These are phyloP conservation scores for Apiospora kogelbergensis DNA, from an alignment of 2,329 filamentous ascomycete species.

Conservation along the genomic window DNA sequence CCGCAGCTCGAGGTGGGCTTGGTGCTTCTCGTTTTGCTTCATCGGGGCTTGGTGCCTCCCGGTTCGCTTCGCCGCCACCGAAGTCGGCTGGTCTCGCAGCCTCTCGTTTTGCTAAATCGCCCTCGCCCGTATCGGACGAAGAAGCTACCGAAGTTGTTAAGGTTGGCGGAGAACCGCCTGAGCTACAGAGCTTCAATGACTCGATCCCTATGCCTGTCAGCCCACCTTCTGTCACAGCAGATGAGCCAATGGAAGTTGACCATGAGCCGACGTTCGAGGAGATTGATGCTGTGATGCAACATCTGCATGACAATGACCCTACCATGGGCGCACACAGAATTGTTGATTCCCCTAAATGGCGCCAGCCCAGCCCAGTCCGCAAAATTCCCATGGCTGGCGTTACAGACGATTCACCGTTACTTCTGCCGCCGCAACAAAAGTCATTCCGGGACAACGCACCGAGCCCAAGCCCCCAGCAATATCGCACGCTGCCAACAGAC, in stretches of 20 bases:
- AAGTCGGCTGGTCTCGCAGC: slow-evolving; percentile 43
- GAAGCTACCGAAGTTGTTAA: slow-evolving; percentile 12
- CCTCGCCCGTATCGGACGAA: slow-evolving; percentile 34
- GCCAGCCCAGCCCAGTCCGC: slow-evolving; percentile 41
- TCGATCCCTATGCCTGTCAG: slow-evolving; percentile 29
- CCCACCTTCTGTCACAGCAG: slow-evolving; percentile 27
- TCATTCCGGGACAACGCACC: slow-evolving; percentile 66
- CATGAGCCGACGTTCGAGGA: slow-evolving; percentile 68
- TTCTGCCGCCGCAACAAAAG: slow-evolving; percentile 46
- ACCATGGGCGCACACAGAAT: slow-evolving; percentile 72
- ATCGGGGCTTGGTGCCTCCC: slow-evolving; percentile 46
- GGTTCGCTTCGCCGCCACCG: slow-evolving; percentile 45
- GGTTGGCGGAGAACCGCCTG: slow-evolving; percentile 21
- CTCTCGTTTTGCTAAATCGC: slow-evolving; percentile 44
- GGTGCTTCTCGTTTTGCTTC: slow-evolving; percentile 34
- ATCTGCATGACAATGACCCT: slow-evolving; percentile 73
- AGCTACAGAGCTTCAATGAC: slow-evolving; percentile 32
- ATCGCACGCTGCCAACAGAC: slow-evolving; percentile 47
- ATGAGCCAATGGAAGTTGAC: slow-evolving; percentile 22
- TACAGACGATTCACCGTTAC: slow-evolving; percentile 46
- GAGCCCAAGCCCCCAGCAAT: slow-evolving; percentile 68
- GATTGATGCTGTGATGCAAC: slow-evolving; percentile 89
- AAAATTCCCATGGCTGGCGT: slow-evolving; percentile 33
- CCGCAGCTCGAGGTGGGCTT: slow-evolving; percentile 24
- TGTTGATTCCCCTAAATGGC: slow-evolving; percentile 47